Conservation (phyloP, 139 green algal genomes). For the Picochlorum sp. region DNA sequence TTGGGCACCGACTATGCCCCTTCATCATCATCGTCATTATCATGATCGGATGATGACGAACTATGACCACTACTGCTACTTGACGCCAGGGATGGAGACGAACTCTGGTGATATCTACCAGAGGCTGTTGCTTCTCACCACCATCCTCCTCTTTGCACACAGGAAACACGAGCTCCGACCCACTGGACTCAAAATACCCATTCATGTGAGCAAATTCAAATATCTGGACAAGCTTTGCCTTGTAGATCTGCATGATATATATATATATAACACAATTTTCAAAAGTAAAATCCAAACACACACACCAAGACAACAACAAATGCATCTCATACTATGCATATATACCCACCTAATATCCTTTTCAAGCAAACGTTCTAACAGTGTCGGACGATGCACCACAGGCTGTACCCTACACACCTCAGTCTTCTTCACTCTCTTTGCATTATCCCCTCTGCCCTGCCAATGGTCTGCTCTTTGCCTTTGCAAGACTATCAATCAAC, state of each 20-base stretch:
- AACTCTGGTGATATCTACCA: too few relatives aligned
- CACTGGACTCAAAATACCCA: not conserved
- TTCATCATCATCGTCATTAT: too few relatives aligned
- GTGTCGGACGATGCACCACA: not conserved
- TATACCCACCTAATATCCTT: conserved; percentile 38
- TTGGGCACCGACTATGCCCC: too few relatives aligned
- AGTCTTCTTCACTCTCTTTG: conserved; percentile 7
- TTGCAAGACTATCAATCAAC: conserved; percentile 10
- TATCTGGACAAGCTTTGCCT: not conserved
- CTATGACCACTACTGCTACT: too few relatives aligned
- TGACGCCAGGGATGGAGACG: too few relatives aligned
- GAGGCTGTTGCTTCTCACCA: not conserved
- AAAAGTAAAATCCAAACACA: conserved; percentile 51
- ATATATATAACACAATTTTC: conserved; percentile 12
- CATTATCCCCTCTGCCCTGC: conserved; percentile 7
- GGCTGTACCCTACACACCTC: too few relatives aligned
- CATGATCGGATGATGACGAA: too few relatives aligned
- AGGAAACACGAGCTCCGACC: not conserved
- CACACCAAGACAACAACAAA: conserved; percentile 48
- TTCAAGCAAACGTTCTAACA: conserved; percentile 54
- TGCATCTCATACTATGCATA: conserved; percentile 16
- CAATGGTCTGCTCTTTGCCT: not conserved
- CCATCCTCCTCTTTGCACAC: not conserved
- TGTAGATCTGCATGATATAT: not conserved
- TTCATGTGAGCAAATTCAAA: conserved; percentile 5